These are phyloP conservation scores for Mucuna pruriens DNA, from an alignment of 306 rosid genomes.

Conservation along the genomic window DNA sequence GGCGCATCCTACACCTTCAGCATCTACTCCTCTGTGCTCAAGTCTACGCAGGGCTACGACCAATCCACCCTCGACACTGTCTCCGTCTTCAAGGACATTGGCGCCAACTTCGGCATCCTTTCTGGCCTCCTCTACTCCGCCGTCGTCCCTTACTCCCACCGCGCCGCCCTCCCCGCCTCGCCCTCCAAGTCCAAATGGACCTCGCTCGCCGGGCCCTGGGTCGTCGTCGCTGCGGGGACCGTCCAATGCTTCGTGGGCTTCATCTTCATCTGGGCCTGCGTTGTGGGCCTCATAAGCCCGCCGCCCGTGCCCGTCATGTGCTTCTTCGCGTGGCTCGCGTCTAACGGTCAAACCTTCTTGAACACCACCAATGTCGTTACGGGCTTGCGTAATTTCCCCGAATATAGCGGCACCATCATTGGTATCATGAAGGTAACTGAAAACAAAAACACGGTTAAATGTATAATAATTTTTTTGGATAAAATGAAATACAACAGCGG, in stretches of 20 bases:
- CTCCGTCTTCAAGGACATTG: constrained; percentile 93
- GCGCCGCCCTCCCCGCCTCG: neutral
- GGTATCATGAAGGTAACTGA: constrained; percentile 77
- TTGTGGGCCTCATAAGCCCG: constrained; percentile 60
- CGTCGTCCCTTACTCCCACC: constrained; percentile 41
- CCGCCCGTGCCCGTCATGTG: constrained; percentile 77
- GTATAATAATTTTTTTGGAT: neutral
- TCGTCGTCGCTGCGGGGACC: constrained; percentile 64
- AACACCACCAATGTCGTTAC: constrained; percentile 78
- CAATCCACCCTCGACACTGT: constrained; percentile 94
- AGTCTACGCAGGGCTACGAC: constrained; percentile 73
- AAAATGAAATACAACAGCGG: too few species aligned
- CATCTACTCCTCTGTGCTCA: constrained; percentile 77
- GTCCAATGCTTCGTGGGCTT: constrained; percentile 70
- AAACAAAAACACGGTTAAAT: neutral
- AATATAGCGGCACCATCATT: constrained; percentile 77
- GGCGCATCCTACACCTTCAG: constrained; percentile 91
- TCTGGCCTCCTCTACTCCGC: constrained; percentile 85
- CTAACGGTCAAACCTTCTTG: constrained; percentile 80
- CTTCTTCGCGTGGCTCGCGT: constrained; percentile 58
- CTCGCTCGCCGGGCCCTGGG: constrained; percentile 68
- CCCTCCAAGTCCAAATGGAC: constrained; percentile 39
- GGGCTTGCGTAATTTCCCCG: constrained; percentile 68
- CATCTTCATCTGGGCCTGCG: constrained; percentile 74
- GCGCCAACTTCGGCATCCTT: constrained; percentile 80